phyloP scores from a whole-genome alignment of 768 basidiomycete genomes.

The Boletus subcaerulescens region DNA sequence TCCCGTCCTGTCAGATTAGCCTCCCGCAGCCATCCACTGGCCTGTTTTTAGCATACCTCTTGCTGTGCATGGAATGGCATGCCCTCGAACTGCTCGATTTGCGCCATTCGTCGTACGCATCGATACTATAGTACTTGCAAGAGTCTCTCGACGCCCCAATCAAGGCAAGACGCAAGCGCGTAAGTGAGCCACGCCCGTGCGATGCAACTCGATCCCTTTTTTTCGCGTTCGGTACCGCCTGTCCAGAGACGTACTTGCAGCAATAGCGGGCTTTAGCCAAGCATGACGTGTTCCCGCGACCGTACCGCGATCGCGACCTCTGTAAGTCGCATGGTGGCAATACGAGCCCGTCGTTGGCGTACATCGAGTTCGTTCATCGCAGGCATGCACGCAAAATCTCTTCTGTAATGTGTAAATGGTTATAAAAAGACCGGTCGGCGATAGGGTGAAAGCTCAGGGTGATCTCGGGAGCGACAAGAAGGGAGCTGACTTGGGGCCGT shows the following conservation, averaged over 20 bases:
- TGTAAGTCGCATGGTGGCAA: conserved; percentile 10
- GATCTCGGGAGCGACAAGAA: conserved; percentile 28
- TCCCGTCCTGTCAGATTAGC: conserved; percentile 20
- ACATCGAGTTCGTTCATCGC: not conserved
- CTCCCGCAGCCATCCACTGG: conserved; percentile 13
- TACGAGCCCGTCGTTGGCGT: conserved; percentile 8
- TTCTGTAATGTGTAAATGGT: conserved; percentile 5
- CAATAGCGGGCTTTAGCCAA: conserved; percentile 9
- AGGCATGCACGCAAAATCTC: conserved; percentile 8
- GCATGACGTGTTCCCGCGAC: conserved; percentile 23
- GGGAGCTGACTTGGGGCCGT: conserved; percentile 1
- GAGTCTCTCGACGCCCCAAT: not conserved
- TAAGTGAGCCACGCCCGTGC: conserved; percentile 3
- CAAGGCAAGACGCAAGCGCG: not conserved
- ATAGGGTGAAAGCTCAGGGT: conserved; percentile 13
- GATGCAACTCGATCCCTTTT: not conserved
- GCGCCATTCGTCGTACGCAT: not conserved
- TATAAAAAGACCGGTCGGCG: conserved; percentile 15
- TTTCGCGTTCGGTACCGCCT: conserved; percentile 4
- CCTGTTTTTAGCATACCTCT: conserved; percentile 14
- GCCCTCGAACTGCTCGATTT: conserved; percentile 11
- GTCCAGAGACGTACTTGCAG: not conserved
- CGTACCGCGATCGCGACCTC: conserved; percentile 23
- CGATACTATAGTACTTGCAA: not conserved
- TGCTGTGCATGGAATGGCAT: conserved; percentile 6